Evolutionary conservation across 768 basidiomycete species (phyloP).

Genomic region (Xanthoconium purpureum): DNA sequence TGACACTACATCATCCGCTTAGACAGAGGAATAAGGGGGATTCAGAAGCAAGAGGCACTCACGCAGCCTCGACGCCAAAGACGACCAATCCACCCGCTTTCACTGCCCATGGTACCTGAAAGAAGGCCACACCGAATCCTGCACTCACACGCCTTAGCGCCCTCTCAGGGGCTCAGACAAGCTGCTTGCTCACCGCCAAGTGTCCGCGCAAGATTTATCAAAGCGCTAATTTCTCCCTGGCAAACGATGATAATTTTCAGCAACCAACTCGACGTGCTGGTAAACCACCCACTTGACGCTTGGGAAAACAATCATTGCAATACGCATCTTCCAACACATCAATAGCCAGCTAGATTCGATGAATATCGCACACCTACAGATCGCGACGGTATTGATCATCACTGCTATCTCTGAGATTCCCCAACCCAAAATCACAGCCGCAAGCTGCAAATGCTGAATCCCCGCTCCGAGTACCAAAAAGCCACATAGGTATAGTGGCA

Average conservation of each 20-base stretch:
- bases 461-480: slow-evolving; percentile 41
- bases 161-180: neutral
- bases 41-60: slow-evolving; percentile 6
- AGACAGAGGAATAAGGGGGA: neutral
- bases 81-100: slow-evolving; percentile 34
- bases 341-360: neutral
- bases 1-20: slow-evolving; percentile 23
- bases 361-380: slow-evolving; percentile 28
- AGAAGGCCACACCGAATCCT: slow-evolving; percentile 41
- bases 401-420: slow-evolving; percentile 38
- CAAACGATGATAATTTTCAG: neutral
- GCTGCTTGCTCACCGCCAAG: slow-evolving; percentile 25
- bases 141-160: neutral
- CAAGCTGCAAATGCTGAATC: slow-evolving; percentile 31
- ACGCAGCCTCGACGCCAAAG: slow-evolving; percentile 40
- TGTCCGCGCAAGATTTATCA: slow-evolving; percentile 40
- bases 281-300: slow-evolving; percentile 20
- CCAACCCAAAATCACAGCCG: slow-evolving; percentile 41
- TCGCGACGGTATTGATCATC: slow-evolving; percentile 40
- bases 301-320: slow-evolving; percentile 38
- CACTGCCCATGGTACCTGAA: slow-evolving; percentile 40
- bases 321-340: slow-evolving; percentile 32
- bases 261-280: neutral
- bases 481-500: slow-evolving; percentile 41
- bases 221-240: slow-evolving; percentile 42